Conservation (phyloP, 768 basidiomycete species). For the Tricholoma flavovirens region DNA sequence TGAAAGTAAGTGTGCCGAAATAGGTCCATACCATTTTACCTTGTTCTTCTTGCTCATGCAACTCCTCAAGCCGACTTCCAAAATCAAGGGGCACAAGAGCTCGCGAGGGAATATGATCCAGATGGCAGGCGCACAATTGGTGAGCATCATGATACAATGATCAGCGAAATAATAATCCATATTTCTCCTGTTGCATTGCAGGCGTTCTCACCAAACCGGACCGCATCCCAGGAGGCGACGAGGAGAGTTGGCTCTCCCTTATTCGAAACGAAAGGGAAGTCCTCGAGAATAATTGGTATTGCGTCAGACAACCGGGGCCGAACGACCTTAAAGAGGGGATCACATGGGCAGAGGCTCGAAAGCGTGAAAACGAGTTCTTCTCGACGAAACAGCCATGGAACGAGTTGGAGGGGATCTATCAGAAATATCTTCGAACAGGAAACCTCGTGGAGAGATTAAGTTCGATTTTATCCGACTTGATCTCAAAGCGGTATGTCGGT, state of each 20-base stretch:
- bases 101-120: constrained; percentile 57
- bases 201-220: constrained; percentile 76
- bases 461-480: constrained; percentile 53
- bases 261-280: constrained; percentile 49
- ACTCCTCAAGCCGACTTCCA: constrained; percentile 61
- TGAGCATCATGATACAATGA: constrained; percentile 19
- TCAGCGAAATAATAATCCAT: not conserved
- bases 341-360: constrained; percentile 57
- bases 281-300: constrained; percentile 54
- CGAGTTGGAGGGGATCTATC: constrained; percentile 42
- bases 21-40: not conserved
- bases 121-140: constrained; percentile 67
- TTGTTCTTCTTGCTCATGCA: not conserved
- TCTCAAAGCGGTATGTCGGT: constrained; percentile 47
- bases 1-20: constrained; percentile 44
- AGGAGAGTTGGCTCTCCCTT: constrained; percentile 49
- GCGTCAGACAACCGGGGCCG: constrained; percentile 51
- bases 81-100: constrained; percentile 68
- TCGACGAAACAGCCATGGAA: constrained; percentile 46
- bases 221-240: constrained; percentile 52
- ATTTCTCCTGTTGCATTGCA: constrained; percentile 15
- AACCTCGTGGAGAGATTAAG: constrained; percentile 57
- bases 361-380: constrained; percentile 54
- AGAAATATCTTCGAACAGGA: constrained; percentile 48
- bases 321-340: constrained; percentile 43